phyloP scores from a whole-genome alignment of 345 rosid genomes.

The Populus euphratica region DNA sequence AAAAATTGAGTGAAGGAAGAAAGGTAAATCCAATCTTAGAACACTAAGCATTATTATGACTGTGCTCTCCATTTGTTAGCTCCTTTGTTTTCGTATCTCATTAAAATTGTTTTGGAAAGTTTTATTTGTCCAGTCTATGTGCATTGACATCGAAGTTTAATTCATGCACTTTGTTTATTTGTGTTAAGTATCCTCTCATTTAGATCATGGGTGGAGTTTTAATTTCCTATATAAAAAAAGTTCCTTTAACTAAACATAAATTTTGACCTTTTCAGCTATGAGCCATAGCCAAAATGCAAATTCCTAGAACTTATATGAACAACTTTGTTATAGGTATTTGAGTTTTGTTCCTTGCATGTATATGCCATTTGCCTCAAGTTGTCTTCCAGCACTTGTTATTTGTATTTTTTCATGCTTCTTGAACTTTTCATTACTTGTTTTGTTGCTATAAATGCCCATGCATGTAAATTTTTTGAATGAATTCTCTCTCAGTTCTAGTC shows the following conservation, averaged over 20 bases:
- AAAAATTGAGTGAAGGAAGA: slow-evolving; percentile 87
- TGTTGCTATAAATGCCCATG: not conserved
- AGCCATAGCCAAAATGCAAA: not conserved
- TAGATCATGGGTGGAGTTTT: not conserved
- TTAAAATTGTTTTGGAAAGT: not conserved
- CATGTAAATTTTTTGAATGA: not conserved
- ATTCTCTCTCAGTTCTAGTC: not conserved
- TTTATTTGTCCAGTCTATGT: not conserved
- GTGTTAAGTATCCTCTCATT: not conserved
- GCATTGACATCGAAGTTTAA: not conserved
- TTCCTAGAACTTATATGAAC: not conserved
- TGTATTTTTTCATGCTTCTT: not conserved
- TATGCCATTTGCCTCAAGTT: not conserved
- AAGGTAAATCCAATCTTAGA: slow-evolving; percentile 43
- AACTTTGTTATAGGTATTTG: not conserved
- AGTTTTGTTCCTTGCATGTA: slow-evolving; percentile 7
- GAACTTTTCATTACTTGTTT: not conserved
- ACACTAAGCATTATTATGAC: not conserved
- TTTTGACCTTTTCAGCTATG: not conserved
- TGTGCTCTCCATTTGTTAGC: not conserved
- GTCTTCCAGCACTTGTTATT: not conserved
- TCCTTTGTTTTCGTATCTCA: not conserved
- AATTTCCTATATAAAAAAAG: not conserved
- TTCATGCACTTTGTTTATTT: not conserved
- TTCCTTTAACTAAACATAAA: not conserved